Evolutionary conservation across 148 eudicot species (phyloP), one percentile per base, ranked within the genome.

Genomic region (Mesembryanthemum crystallinum): DNA sequence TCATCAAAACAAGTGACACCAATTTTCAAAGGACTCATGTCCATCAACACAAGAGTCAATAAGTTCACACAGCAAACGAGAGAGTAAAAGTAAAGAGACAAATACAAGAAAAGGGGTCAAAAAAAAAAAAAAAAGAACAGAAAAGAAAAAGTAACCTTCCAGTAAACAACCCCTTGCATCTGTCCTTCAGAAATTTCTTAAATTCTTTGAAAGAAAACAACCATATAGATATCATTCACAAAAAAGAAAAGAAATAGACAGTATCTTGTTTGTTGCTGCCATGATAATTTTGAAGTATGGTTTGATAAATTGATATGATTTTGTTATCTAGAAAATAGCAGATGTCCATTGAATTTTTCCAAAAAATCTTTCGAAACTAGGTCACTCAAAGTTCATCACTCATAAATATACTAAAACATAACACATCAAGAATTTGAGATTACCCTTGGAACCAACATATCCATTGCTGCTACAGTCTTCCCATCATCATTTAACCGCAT

Each of bases 401-500:
- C 57, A 52, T 52, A 17, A 52, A 15, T 52, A 3, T 57, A 21
- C 11, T n/a, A 1, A 21, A 27, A 57, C 61, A 57, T 7, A 57
- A n/a, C 4, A 52, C 18, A 43, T 6, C 45, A 54, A 23, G 58
- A 67, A 3, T 69, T 13, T 35, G 8, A 60, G 51, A 63, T 28
- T 86, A 92, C 99, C 96, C 93, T 89, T 69, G 99, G 99, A 82
- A 95, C 99, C 90, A 95, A 80, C 91, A 95, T 68, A 84, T 95
- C 99, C 99, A 95, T 95, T 54, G 99, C 99, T 82, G 99, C 96
- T 67, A 95, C 99, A 57, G 99, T 95, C 86, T 87, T 90, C 24
- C 97, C 94, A 78, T 95, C 99, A 83, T 95, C 98, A 85, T 95
- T 95, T 82, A 84, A 80, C 74, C 99, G 88, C 99, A 95, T 92